phyloP scores from a whole-genome alignment of 768 basidiomycete species.

The Rickenella mellea region DNA sequence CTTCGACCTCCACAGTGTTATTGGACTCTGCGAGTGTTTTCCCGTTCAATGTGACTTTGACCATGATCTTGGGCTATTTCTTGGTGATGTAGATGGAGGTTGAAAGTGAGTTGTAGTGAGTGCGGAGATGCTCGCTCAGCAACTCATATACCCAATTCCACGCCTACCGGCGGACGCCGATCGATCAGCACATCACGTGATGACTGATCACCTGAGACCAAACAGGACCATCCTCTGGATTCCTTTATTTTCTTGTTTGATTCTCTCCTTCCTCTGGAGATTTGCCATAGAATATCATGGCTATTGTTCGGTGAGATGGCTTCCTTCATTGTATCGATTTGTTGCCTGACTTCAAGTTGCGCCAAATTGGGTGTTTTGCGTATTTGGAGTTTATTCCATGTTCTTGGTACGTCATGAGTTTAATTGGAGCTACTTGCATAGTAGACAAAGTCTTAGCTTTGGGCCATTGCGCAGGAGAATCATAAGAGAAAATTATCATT shows the following conservation, averaged over 20 bases:
- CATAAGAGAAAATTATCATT: slow-evolving; percentile 34
- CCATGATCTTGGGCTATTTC: slow-evolving; percentile 9
- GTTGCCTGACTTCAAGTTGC: background rate
- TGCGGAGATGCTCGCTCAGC: too few species aligned
- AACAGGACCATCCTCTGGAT: too few species aligned
- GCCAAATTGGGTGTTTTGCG: slow-evolving; percentile 62
- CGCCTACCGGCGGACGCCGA: too few species aligned
- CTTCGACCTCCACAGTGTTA: slow-evolving; percentile 49
- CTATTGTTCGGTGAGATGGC: too few species aligned
- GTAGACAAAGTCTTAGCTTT: slow-evolving; percentile 39
- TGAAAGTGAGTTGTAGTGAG: too few species aligned
- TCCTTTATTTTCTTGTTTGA: too few species aligned
- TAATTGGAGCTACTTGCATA: slow-evolving; percentile 4
- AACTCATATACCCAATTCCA: too few species aligned
- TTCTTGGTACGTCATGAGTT: slow-evolving; percentile 57
- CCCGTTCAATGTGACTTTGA: slow-evolving; percentile 46
- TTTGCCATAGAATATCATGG: too few species aligned
- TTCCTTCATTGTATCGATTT: too few species aligned
- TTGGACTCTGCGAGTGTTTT: slow-evolving; percentile 48
- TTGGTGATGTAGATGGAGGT: too few species aligned
- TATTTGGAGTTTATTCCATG: slow-evolving; percentile 86
- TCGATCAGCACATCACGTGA: too few species aligned
- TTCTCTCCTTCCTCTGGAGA: background rate
- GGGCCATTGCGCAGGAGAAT: slow-evolving; percentile 93
- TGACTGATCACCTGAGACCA: too few species aligned